Evolutionary conservation across 73 alveolate genomes (phyloP).

Genomic region (Durusdinium trenchii): DNA sequence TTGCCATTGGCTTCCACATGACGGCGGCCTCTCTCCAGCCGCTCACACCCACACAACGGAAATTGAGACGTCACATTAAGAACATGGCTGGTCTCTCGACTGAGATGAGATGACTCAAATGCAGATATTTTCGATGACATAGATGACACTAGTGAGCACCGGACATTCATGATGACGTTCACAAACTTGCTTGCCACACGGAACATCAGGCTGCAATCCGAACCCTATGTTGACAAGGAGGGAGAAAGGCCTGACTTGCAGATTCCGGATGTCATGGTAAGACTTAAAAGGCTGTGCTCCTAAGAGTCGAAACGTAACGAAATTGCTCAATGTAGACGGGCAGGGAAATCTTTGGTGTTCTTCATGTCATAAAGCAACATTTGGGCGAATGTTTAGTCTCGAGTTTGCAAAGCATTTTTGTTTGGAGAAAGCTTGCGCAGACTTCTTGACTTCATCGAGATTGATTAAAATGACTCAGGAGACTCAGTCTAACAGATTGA

Average conservation of each 20-base stretch:
- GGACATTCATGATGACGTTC: background rate
- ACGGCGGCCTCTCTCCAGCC: background rate
- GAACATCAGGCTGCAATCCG: background rate
- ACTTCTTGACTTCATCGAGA: too few species aligned
- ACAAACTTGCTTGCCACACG: background rate
- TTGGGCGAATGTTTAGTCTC: too few species aligned
- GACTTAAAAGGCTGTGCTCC: too few species aligned
- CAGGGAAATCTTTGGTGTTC: too few species aligned
- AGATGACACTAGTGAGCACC: background rate
- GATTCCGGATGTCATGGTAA: too few species aligned
- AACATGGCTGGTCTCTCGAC: conserved; percentile 10
- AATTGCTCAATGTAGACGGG: too few species aligned
- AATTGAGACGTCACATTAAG: conserved; percentile 42
- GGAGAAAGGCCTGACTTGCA: background rate
- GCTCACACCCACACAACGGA: conserved; percentile 59
- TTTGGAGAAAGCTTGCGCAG: too few species aligned
- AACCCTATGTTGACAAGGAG: conserved; percentile 32
- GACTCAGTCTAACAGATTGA: too few species aligned
- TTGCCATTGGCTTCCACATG: conserved; percentile 46
- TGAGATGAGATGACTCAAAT: background rate
- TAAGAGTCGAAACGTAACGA: too few species aligned
- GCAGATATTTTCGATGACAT: background rate
- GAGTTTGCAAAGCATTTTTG: too few species aligned
- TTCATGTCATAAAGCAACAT: too few species aligned
- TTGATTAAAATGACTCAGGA: too few species aligned